Evolutionary conservation across 352 stramenopile species (phyloP).

Genomic region (Phytophthora sp.): DNA sequence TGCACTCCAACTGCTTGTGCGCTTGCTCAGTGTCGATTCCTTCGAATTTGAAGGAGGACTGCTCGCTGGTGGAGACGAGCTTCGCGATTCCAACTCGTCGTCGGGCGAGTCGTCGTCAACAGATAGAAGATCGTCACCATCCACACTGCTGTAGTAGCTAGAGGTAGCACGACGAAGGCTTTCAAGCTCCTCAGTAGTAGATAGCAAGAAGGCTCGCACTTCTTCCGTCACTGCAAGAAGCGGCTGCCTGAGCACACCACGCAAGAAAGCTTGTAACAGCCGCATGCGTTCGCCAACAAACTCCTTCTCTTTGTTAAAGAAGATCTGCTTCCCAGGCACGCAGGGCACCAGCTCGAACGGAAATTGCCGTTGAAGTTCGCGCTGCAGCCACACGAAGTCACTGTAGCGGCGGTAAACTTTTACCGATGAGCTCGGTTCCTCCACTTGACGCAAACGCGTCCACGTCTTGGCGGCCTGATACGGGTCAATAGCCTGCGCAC

Average conservation of each 20-base stretch:
- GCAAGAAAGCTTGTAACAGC: constrained; percentile 78
- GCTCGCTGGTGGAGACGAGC: constrained; percentile 18
- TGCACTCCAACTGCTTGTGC: constrained; percentile 56
- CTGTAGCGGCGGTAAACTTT: constrained; percentile 88
- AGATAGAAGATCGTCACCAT: constrained; percentile 49
- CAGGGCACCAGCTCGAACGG: constrained; percentile 79
- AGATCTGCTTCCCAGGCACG: constrained; percentile 78
- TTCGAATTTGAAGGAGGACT: constrained; percentile 27
- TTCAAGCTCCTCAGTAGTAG: constrained; percentile 84
- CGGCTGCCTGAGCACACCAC: constrained; percentile 72
- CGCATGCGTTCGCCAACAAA: constrained; percentile 89
- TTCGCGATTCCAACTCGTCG: constrained; percentile 36
- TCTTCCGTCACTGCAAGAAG: constrained; percentile 72
- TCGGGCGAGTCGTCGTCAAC: constrained; percentile 44
- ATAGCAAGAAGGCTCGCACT: constrained; percentile 75
- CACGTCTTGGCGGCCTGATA: constrained; percentile 79
- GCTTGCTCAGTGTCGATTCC: constrained; percentile 22
- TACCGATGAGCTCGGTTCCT: constrained; percentile 73
- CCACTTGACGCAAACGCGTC: constrained; percentile 76
- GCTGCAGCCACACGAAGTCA: constrained; percentile 87
- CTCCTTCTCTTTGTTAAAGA: constrained; percentile 87
- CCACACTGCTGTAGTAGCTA: constrained; percentile 44
- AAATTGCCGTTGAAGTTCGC: constrained; percentile 66
- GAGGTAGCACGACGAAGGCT: constrained; percentile 59
- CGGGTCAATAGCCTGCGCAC: constrained; percentile 52